Base-by-base conservation (phyloP, 768 basidiomycete genomes). In the Amyloporia xantha region DNA sequence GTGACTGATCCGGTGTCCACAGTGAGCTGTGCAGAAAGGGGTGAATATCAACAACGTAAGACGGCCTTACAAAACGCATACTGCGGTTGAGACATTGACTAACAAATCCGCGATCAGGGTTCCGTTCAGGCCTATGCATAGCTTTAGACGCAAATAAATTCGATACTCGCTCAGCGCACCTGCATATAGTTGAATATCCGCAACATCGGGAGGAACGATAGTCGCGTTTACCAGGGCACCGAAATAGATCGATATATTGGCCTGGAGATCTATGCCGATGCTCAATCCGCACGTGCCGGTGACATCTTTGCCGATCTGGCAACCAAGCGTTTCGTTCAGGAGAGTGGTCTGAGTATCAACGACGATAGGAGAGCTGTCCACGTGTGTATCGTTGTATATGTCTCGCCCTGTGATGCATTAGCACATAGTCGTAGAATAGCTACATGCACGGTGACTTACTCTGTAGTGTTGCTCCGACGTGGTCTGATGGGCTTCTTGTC, bases 141-240 rank as follows among this genome's bases (percentile, higher is more conserved):
- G 15, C 30, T 7, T 33, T 7, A 33, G 30, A 33, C 30, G 15
- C 15, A 33, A 33, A n/a, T n/a, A n/a, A n/a, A 15, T 9, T 19
- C 25, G 25, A 21, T 7, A 21, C 20, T 7, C 5, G n/a, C n/a
- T n/a, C 21, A 41, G 4, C 42, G 21, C 42, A 43, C 42, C 6
- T 10, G 42, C 33, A 49, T 33, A 59, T 35, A 56, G 27, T 25
- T 33, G 19, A 48, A 50, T 48, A 21, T 57, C 47, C 4, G 36
- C 40, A 19, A 59, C 6, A 20, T 55, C 20, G 26, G 45, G 48
- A 2, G 77, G 78, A 2, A 76, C 44, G 43, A 79, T 61, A 4
- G 72, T 73, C 13, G 77, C 77, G 24, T 49, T 59, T 0, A 68
- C 73, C 3, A 66, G 70, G 7, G 76, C 58, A 11, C 73, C 74